A percentile compares a stretch with the other conserved stretches of the same genome.
Conservation (phyloP, 495 filamentous ascomycete species). For the Aspergillus incahuasiensis region DNA sequence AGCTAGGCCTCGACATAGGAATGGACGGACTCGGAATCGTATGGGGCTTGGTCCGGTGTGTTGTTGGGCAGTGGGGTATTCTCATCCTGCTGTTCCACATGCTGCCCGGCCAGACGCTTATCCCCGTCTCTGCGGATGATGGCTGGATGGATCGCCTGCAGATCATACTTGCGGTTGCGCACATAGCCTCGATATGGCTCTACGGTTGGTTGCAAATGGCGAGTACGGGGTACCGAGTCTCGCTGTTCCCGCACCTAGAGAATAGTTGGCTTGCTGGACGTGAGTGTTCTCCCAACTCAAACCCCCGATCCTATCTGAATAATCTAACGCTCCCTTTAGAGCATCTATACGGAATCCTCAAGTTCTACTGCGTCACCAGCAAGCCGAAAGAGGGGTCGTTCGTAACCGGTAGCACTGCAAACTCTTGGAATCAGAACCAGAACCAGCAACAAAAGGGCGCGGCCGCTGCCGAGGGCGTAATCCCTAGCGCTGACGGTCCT, state of each 20-base stretch:
- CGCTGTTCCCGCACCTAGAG: conserved; percentile 29
- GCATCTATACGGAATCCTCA: conserved; percentile 24
- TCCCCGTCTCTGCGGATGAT: conserved; percentile 12
- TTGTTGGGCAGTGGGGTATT: conserved; percentile 20
- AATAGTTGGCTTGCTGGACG: conserved; percentile 23
- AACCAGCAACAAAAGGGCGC: not conserved
- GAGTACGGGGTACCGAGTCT: conserved; percentile 14
- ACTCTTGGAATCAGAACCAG: conserved; percentile 21
- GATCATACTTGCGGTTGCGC: conserved; percentile 13
- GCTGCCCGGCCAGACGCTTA: conserved; percentile 14
- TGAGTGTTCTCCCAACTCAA: conserved; percentile 15
- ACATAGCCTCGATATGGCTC: conserved; percentile 23
- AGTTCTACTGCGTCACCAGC: conserved; percentile 27
- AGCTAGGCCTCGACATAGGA: conserved; percentile 25
- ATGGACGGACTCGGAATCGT: conserved; percentile 25
- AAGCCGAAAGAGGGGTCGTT: conserved; percentile 33
- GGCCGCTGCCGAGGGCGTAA: not conserved
- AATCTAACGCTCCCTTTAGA: conserved; percentile 9
- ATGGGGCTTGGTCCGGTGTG: conserved; percentile 14
- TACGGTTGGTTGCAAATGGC: conserved; percentile 24
- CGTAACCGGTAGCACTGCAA: conserved; percentile 33
- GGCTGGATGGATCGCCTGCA: conserved; percentile 12
- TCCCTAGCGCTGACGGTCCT: not conserved
- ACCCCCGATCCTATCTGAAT: too few species aligned
- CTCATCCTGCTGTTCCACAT: conserved; percentile 11